phyloP scores from a whole-genome alignment of 805 yeast genomes.

The Pichia paraexigua region DNA sequence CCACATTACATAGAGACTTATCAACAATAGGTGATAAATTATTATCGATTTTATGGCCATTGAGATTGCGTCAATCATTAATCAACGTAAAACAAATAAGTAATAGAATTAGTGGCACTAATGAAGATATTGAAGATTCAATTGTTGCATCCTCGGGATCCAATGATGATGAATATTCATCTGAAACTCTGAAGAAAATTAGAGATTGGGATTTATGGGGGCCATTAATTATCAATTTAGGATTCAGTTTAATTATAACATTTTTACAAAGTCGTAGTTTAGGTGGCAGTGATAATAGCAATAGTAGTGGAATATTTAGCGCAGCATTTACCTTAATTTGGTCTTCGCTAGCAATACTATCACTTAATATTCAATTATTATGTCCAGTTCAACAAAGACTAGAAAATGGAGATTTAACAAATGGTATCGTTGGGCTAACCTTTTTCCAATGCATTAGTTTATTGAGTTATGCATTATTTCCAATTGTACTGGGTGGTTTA shows the following conservation, averaged over 20 bases:
- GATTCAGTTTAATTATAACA: slow-evolving; percentile 42
- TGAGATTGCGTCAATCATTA: slow-evolving; percentile 26
- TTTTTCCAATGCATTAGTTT: slow-evolving; percentile 51
- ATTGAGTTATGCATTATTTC: slow-evolving; percentile 48
- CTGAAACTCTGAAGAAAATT: slow-evolving; percentile 28
- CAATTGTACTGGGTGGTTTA: slow-evolving; percentile 42
- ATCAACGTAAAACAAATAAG: slow-evolving; percentile 23
- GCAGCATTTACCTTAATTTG: slow-evolving; percentile 47
- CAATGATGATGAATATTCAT: slow-evolving; percentile 26
- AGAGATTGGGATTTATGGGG: slow-evolving; percentile 62
- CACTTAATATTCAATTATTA: slow-evolving; percentile 46
- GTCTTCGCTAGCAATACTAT: slow-evolving; percentile 40
- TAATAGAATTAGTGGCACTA: slow-evolving; percentile 14
- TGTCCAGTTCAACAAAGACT: slow-evolving; percentile 36
- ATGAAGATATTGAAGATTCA: slow-evolving; percentile 18
- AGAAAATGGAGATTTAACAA: slow-evolving; percentile 20
- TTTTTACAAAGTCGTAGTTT: slow-evolving; percentile 30
- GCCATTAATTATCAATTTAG: slow-evolving; percentile 44
- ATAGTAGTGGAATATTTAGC: slow-evolving; percentile 43
- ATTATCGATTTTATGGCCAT: slow-evolving; percentile 31
- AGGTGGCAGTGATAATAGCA: slow-evolving; percentile 11
- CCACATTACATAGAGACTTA: slow-evolving; percentile 35
- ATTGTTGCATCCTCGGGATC: slow-evolving; percentile 12
- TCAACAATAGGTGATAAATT: slow-evolving; percentile 28
- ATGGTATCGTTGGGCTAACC: slow-evolving; percentile 35